phyloP scores from a whole-genome alignment of 2,329 filamentous ascomycete species.

The Elsinoe necatrix region DNA sequence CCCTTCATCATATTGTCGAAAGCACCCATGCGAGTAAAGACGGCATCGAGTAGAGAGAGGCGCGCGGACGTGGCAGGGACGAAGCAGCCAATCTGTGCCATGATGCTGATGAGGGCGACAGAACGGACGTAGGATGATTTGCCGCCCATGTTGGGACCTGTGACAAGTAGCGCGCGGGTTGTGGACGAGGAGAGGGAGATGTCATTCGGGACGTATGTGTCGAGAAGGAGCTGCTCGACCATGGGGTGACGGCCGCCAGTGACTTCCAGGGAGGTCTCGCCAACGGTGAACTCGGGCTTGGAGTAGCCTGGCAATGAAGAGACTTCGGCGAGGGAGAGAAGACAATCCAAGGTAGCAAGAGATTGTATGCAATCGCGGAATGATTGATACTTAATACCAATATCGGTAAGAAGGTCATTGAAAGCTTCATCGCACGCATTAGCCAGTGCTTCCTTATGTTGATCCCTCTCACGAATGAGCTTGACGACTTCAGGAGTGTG shows the following conservation, averaged over 20 bases:
- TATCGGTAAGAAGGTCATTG: constrained; percentile 57
- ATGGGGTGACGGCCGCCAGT: constrained; percentile 80
- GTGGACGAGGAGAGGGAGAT: constrained; percentile 59
- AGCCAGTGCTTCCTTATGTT: constrained; percentile 86
- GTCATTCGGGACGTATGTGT: constrained; percentile 85
- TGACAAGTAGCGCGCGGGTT: constrained; percentile 74
- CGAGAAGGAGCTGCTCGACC: constrained; percentile 80
- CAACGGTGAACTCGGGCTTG: constrained; percentile 58
- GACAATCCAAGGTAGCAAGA: constrained; percentile 79
- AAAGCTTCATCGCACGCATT: constrained; percentile 87
- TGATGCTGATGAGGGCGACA: constrained; percentile 81
- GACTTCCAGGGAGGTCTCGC: constrained; percentile 61
- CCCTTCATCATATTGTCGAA: constrained; percentile 93
- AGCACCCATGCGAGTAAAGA: constrained; percentile 92
- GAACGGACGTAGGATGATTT: constrained; percentile 97
- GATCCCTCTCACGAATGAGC: constrained; percentile 78
- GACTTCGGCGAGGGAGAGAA: constrained; percentile 76
- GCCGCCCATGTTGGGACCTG: constrained; percentile 97
- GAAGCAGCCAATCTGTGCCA: constrained; percentile 90
- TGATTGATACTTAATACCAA: constrained; percentile 77
- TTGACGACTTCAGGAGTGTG: constrained; percentile 85
- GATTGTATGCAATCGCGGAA: constrained; percentile 82
- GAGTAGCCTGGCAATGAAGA: constrained; percentile 80
- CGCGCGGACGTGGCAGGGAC: constrained; percentile 69
- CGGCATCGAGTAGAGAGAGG: constrained; percentile 79